phyloP scores from a whole-genome alignment of 2,329 filamentous ascomycete species.

The Monosporascus sp. region DNA sequence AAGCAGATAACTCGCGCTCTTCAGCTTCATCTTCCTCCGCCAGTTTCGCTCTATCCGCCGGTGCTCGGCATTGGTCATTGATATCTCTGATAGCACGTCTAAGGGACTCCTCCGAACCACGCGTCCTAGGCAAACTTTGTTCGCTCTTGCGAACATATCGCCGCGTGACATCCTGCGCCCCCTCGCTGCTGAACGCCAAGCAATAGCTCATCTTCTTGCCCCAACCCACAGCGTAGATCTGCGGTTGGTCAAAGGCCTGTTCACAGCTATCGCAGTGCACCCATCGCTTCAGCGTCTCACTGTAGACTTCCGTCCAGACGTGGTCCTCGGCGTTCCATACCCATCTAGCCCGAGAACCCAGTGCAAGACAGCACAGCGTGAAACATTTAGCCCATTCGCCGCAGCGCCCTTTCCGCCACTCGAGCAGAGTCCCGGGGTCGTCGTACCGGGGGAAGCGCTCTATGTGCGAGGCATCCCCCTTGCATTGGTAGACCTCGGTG shows the following conservation, averaged over 20 bases:
- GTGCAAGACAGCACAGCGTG: slow-evolving; percentile 92
- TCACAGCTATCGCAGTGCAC: slow-evolving; percentile 93
- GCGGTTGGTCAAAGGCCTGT: slow-evolving; percentile 90
- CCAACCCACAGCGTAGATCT: slow-evolving; percentile 93
- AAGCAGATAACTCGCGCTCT: not conserved
- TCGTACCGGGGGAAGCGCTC: slow-evolving; percentile 94
- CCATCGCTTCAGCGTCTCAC: slow-evolving; percentile 88
- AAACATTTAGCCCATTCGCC: slow-evolving; percentile 99
- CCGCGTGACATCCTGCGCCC: slow-evolving; percentile 60
- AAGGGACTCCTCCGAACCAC: not conserved
- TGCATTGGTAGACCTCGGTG: slow-evolving; percentile 85
- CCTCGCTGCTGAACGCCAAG: slow-evolving; percentile 92
- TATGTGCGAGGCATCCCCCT: slow-evolving; percentile 65
- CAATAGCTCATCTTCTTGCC: slow-evolving; percentile 95
- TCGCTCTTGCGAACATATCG: slow-evolving; percentile 68
- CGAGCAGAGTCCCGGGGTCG: slow-evolving; percentile 87
- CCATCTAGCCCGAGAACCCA: slow-evolving; percentile 90
- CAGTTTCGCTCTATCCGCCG: not conserved
- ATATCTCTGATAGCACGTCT: not conserved
- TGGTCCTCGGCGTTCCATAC: slow-evolving; percentile 98
- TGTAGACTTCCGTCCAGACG: slow-evolving; percentile 97
- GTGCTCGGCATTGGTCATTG: not conserved
- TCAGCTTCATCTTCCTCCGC: not conserved
- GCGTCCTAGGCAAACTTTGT: slow-evolving; percentile 28
- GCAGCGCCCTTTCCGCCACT: slow-evolving; percentile 78